Percentiles rank a stretch among this genome's conserved stretches.
phyloP scores from a whole-genome alignment of 148 eudicot genomes.

The Silene latifolia region DNA sequence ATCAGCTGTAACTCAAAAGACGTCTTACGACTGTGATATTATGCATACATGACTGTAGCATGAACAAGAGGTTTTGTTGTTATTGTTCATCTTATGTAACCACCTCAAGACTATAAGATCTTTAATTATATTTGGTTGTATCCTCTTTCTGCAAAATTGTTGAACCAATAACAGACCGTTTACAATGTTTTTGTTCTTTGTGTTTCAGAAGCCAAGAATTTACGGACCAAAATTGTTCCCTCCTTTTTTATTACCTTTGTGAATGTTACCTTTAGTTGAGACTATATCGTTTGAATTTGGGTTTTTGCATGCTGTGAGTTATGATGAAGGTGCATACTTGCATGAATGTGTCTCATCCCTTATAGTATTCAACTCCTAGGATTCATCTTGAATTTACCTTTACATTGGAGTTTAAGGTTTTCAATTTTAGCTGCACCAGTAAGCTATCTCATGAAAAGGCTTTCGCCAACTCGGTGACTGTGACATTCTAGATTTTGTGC shows the following conservation, averaged over 20 bases:
- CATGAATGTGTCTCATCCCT: constrained; percentile 22
- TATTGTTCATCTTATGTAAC: constrained; percentile 4
- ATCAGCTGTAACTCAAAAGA: constrained; percentile 8
- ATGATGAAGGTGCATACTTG: constrained; percentile 40
- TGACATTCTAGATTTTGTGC: constrained; percentile 61
- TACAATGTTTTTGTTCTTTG: neutral
- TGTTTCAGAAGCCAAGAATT: neutral
- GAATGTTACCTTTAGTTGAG: too few relatives aligned
- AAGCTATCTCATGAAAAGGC: constrained; percentile 23
- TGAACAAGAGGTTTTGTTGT: neutral
- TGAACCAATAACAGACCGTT: neutral
- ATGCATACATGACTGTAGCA: neutral
- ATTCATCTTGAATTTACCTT: neutral
- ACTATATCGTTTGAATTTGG: too few relatives aligned
- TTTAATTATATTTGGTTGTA: neutral
- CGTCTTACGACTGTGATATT: neutral
- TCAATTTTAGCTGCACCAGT: constrained; percentile 29
- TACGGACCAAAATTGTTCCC: too few relatives aligned
- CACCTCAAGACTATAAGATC: neutral
- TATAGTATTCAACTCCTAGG: constrained; percentile 8
- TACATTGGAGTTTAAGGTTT: neutral
- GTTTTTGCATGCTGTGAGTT: constrained; percentile 34
- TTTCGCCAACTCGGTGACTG: constrained; percentile 26
- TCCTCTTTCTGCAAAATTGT: constrained; percentile 2
- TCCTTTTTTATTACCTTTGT: too few relatives aligned